Evolutionary conservation across 805 yeast genomes (phyloP).

Genomic region (Lipomyces yamanashiensis): DNA sequence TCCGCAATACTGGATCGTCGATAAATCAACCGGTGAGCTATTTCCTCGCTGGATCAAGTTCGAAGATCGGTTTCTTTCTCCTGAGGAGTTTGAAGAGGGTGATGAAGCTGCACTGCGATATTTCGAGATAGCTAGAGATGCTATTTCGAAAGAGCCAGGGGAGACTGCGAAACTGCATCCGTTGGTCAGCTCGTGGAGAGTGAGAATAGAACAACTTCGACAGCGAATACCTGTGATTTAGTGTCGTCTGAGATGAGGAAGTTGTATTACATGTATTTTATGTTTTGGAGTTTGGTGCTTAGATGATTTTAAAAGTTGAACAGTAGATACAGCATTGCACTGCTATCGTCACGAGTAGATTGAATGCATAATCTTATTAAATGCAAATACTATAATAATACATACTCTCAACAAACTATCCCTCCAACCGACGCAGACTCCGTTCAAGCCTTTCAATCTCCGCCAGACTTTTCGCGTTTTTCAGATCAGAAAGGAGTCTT

Average conservation of each 20-base stretch:
- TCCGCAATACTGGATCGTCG: conserved; percentile 23
- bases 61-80: no score
- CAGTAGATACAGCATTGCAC: no score
- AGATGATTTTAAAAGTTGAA: background rate
- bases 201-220: conserved; percentile 27
- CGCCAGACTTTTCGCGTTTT: conserved; percentile 66
- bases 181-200: conserved; percentile 55
- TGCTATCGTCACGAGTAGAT: no score
- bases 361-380: no score
- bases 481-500: conserved; percentile 58
- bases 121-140: background rate
- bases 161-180: conserved; percentile 45
- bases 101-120: background rate
- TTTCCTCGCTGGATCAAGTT: conserved; percentile 14
- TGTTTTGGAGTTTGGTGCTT: background rate
- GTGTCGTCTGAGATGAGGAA: no score
- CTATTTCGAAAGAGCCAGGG: background rate
- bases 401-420: no score
- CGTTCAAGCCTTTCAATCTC: conserved; percentile 76
- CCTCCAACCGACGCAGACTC: conserved; percentile 11
- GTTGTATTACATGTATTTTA: background rate
- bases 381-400: background rate
- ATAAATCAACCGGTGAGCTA: conserved; percentile 15
- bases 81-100: background rate
- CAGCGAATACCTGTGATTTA: background rate